Base-by-base conservation (phyloP, 306 rosid species). In the Hippophae gyantsensis region DNA sequence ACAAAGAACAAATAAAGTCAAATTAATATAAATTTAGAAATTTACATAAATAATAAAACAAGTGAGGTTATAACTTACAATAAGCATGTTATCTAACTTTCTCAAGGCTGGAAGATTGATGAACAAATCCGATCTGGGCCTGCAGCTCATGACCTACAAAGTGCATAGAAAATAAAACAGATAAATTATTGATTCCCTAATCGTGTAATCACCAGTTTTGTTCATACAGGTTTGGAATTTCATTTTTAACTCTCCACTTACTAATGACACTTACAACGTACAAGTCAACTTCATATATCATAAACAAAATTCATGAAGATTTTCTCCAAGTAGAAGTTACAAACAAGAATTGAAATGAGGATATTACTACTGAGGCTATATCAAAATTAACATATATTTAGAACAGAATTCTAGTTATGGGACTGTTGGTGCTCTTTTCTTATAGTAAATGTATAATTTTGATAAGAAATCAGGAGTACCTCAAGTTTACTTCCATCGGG, bases 91-190 rank as follows among this genome's bases (percentile, higher is more conserved):
- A 59, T 77, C 83, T 63, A 81, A 65, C 68, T 81, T 78, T 14
- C 81, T 65, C 54, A 78, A 69, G 38, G 78, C 86, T 10, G 86
- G 86, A 44, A 81, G 78, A 62, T 81, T 81, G 64, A 77, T 74
- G 43, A 77, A 78, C 27, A 81, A 53, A 69, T 81, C 86, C 44
- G 81, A 69, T 63, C 83, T 69, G 2, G 79, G 83, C 72, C 83
- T 81, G 70, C 81, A 77, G 51, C 82, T 81, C 86, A 81, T 81
- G 57, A 81, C 86, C 86, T 81, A 53, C 54, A 69, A 42, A 72
- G 43, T 52, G 46, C 48, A 48, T 50, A 67, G 51, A 13, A n/a
- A 47, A 14, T 11, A 56, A 60, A 44, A 65, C 60, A 48, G 42
- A 50, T 32, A 5, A 9, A 38, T 7, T 9, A 42, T 46, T 52